These are phyloP conservation scores for Pleurotus djamor DNA, from an alignment of 768 basidiomycete species.

Conservation along the genomic window DNA sequence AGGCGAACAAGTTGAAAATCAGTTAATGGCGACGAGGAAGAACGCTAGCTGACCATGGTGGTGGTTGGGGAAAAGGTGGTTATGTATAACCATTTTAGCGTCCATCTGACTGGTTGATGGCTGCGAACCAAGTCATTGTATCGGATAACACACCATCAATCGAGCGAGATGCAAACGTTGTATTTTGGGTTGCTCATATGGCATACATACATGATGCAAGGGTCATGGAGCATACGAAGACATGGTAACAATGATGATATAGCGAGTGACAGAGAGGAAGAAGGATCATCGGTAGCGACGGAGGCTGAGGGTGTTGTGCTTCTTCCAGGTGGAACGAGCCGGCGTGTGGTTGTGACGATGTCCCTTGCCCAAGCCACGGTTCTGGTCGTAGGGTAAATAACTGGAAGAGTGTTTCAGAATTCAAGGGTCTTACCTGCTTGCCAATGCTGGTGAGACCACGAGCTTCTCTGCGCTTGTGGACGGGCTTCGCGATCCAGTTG, in stretches of 20 bases:
- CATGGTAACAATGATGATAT: not conserved
- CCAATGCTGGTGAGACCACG: conserved; percentile 97
- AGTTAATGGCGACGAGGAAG: too few relatives aligned
- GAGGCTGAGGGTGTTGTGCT: conserved; percentile 95
- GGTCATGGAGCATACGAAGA: not conserved
- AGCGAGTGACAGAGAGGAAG: conserved; percentile 4
- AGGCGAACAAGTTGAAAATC: too few relatives aligned
- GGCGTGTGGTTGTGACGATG: conserved; percentile 93
- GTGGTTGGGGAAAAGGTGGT: too few relatives aligned
- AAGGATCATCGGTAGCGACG: conserved; percentile 78
- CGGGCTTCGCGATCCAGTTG: conserved; percentile 98
- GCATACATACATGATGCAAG: conserved; percentile 1
- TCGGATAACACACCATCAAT: too few relatives aligned
- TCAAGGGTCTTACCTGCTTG: conserved; percentile 69
- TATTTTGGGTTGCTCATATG: not conserved
- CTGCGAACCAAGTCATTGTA: too few relatives aligned
- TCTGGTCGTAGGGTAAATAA: conserved; percentile 42
- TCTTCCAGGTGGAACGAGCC: conserved; percentile 91
- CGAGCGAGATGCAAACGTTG: not conserved
- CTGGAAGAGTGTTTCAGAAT: conserved; percentile 6
- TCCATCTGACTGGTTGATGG: too few relatives aligned
- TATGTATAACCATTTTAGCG: too few relatives aligned
- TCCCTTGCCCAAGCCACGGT: conserved; percentile 97
- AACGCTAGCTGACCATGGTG: too few relatives aligned
- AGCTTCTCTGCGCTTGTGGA: conserved; percentile 98